Evolutionary conservation across 164 flowering plant species (phyloP).

Genomic region (Chloranthus sessilifolius): DNA sequence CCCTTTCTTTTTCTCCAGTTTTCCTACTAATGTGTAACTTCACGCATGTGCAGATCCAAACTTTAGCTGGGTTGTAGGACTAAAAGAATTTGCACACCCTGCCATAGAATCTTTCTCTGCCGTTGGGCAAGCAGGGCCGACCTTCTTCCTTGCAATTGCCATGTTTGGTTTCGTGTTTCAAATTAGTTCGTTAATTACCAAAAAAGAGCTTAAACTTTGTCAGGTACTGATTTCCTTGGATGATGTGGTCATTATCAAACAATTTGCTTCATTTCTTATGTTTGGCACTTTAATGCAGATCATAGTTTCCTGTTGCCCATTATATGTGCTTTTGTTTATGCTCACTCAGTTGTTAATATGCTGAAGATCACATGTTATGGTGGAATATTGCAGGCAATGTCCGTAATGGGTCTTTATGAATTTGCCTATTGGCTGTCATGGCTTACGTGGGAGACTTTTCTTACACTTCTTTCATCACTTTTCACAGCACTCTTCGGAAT

Average conservation of each 20-base stretch:
- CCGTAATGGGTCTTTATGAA: slow-evolving; percentile 76
- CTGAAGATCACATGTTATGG: neutral
- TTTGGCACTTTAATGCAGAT: neutral
- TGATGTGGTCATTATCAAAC: no score
- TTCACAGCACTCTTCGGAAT: slow-evolving; percentile 63
- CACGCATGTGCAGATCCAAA: slow-evolving; percentile 37
- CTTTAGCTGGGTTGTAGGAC: slow-evolving; percentile 56
- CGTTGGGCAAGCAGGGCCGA: slow-evolving; percentile 31
- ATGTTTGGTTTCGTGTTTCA: slow-evolving; percentile 78
- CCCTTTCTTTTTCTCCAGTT: neutral
- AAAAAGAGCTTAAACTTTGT: slow-evolving; percentile 82
- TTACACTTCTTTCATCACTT: slow-evolving; percentile 50
- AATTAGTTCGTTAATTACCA: slow-evolving; percentile 48
- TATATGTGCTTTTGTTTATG: neutral
- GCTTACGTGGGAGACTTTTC: slow-evolving; percentile 66
- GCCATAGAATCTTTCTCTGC: slow-evolving; percentile 5
- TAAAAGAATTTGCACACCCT: slow-evolving; percentile 48
- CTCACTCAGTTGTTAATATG: neutral
- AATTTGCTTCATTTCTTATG: neutral
- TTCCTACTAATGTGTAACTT: neutral
- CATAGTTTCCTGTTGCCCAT: neutral
- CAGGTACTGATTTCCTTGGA: slow-evolving; percentile 39
- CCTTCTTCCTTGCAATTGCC: slow-evolving; percentile 65
- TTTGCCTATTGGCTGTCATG: slow-evolving; percentile 86
- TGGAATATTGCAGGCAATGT: slow-evolving; percentile 51